Percentiles rank a stretch among this genome's conserved stretches.
Evolutionary conservation across 2,329 filamentous ascomycete genomes (phyloP).

Genomic region (Graphiopsis chlorocephala): DNA sequence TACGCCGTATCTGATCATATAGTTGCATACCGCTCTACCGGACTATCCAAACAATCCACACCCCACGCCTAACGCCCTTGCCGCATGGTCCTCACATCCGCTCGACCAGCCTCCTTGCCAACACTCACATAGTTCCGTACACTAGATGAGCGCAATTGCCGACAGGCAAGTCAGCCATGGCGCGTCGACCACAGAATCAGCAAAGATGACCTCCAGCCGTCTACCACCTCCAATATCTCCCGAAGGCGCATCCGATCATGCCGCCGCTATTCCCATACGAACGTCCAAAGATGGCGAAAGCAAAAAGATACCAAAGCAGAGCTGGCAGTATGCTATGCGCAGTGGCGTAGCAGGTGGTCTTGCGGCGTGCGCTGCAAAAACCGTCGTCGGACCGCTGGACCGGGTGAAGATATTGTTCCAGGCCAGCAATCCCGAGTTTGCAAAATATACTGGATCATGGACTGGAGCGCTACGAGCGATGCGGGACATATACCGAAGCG

Average conservation of each 20-base stretch:
- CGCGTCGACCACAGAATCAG: constrained; percentile 33
- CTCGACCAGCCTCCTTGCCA: neutral
- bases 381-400: constrained; percentile 89
- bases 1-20: neutral
- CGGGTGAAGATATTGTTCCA: constrained; percentile 99
- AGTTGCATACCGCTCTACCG: neutral
- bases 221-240: constrained; percentile 10
- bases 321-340: constrained; percentile 77
- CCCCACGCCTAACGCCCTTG: neutral
- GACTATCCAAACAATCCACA: neutral
- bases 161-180: constrained; percentile 29
- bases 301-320: constrained; percentile 65
- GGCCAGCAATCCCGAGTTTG: constrained; percentile 87
- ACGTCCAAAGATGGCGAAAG: constrained; percentile 34
- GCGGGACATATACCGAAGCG: constrained; percentile 72
- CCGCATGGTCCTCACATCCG: constrained; percentile 11
- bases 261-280: constrained; percentile 17
- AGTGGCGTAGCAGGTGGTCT: constrained; percentile 84
- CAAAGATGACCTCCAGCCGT: constrained; percentile 34
- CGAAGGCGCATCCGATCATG: constrained; percentile 18
- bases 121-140: neutral
- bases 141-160: constrained; percentile 29
- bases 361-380: constrained; percentile 92
- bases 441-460: constrained; percentile 90
- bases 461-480: constrained; percentile 78